Conservation (phyloP, 202 grass and related monocot species). For the Alloteropsis angusta region DNA sequence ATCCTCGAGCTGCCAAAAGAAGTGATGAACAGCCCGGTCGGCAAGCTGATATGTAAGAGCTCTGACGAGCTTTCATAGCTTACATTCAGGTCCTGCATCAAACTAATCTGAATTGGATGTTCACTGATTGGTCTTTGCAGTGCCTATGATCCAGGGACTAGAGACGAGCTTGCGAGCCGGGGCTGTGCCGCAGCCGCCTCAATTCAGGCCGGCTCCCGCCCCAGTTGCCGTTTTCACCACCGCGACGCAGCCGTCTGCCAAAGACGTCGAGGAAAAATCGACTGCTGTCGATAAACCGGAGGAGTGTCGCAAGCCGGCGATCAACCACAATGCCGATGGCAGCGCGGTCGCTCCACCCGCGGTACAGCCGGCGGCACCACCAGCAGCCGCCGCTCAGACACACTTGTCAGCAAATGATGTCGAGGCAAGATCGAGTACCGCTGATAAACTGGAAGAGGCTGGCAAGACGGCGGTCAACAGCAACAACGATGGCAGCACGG, state of each 20-base stretch:
- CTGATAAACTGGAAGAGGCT: too few species aligned
- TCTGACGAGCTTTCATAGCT: neutral
- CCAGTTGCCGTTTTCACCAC: neutral
- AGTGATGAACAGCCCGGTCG: conserved; percentile 52
- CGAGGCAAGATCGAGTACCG: too few species aligned
- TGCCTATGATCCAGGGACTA: conserved; percentile 70
- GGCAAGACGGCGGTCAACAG: too few species aligned
- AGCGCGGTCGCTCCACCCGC: too few species aligned
- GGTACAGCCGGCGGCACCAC: too few species aligned
- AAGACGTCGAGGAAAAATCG: neutral
- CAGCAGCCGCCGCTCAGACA: too few species aligned
- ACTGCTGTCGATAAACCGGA: neutral
- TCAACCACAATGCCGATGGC: too few species aligned
- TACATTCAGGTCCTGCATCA: neutral
- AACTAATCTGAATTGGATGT: neutral
- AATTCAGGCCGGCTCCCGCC: conserved; percentile 18
- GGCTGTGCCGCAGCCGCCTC: conserved; percentile 47
- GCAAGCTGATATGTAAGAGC: conserved; percentile 50
- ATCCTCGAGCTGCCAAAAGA: conserved; percentile 68
- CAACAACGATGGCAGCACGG: too few species aligned
- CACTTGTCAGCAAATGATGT: too few species aligned
- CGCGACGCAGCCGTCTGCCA: neutral
- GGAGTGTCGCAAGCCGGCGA: too few species aligned
- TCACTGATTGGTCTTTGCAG: conserved; percentile 16
- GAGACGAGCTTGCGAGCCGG: conserved; percentile 57